Evolutionary conservation across 78 protist species (phyloP).

Genomic region (Paulinella micropora): DNA sequence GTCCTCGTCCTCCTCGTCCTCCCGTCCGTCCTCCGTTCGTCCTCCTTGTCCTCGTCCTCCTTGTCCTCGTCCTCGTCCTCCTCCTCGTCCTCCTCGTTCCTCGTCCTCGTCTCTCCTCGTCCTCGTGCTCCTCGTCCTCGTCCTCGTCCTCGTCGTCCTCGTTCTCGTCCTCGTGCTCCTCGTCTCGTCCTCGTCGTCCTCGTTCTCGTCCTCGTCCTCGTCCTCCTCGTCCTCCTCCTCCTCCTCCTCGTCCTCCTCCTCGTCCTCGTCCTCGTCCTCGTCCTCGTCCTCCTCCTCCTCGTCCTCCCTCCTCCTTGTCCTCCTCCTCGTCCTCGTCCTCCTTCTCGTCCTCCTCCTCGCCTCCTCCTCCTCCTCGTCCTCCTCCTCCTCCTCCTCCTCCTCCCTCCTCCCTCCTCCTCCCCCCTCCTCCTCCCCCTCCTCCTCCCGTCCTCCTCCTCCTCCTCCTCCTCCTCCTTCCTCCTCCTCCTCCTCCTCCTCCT

Average conservation of each 20-base stretch:
- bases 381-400: not conserved
- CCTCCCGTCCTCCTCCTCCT: conserved; percentile 6
- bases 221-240: not conserved
- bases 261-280: conserved; percentile 13
- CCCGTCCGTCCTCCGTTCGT: conserved; percentile 11
- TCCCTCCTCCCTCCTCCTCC: not conserved
- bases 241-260: not conserved
- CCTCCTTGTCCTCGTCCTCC: no score
- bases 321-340: not conserved
- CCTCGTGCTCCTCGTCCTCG: conserved; percentile 17
- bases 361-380: not conserved
- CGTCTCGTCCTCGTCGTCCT: no score
- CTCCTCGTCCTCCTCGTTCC: not conserved
- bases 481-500: no score
- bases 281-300: not conserved
- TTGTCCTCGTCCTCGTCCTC: conserved; percentile 22
- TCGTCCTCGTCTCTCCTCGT: no score
- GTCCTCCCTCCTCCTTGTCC: no score
- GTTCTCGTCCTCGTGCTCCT: no score
- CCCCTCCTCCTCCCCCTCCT: no score
- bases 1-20: conserved; percentile 3
- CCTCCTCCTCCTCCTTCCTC: no score
- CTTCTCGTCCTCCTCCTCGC: no score
- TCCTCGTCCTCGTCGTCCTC: no score
- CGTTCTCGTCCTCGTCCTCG: not conserved